A percentile compares a stretch with the other conserved stretches of the same genome.
phyloP scores from a whole-genome alignment of 164 flowering plant genomes.

The Kingdonia uniflora region DNA sequence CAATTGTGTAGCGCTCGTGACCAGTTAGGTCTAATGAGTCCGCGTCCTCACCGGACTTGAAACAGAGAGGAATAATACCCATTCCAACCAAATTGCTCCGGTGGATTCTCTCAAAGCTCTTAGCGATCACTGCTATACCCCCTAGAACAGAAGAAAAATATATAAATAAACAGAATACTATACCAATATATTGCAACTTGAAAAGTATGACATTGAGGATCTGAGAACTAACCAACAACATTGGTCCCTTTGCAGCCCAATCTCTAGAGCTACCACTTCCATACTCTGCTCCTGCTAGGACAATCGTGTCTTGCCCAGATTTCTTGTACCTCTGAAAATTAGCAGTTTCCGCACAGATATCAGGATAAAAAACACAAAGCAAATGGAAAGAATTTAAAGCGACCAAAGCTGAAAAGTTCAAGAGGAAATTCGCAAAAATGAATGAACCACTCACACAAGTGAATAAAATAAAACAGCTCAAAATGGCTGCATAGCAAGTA shows the following conservation, averaged over 20 bases:
- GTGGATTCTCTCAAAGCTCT: constrained; percentile 80
- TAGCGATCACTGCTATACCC: constrained; percentile 77
- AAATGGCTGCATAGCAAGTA: too few relatives aligned
- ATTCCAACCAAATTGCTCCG: constrained; percentile 81
- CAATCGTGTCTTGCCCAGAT: constrained; percentile 55
- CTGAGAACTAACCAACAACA: constrained; percentile 65
- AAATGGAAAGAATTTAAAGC: too few relatives aligned
- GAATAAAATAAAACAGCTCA: too few relatives aligned
- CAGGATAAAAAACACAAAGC: too few relatives aligned
- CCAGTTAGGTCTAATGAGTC: constrained; percentile 71
- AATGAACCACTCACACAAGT: too few relatives aligned
- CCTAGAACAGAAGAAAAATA: constrained; percentile 27
- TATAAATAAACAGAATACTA: too few relatives aligned
- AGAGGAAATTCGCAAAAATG: too few relatives aligned
- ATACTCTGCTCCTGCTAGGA: constrained; percentile 72
- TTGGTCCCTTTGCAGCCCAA: constrained; percentile 85
- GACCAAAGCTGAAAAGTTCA: too few relatives aligned
- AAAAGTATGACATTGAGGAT: too few relatives aligned
- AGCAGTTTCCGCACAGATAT: too few relatives aligned
- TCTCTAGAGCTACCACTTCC: constrained; percentile 85
- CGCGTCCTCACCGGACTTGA: constrained; percentile 74
- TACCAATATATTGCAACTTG: too few relatives aligned
- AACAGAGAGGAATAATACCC: constrained; percentile 75
- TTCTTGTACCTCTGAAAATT: constrained; percentile 44
- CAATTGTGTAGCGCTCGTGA: constrained; percentile 63